Evolutionary conservation across 176 grass and related monocot genomes (phyloP).

Genomic region (Aegilops sharonensis): DNA sequence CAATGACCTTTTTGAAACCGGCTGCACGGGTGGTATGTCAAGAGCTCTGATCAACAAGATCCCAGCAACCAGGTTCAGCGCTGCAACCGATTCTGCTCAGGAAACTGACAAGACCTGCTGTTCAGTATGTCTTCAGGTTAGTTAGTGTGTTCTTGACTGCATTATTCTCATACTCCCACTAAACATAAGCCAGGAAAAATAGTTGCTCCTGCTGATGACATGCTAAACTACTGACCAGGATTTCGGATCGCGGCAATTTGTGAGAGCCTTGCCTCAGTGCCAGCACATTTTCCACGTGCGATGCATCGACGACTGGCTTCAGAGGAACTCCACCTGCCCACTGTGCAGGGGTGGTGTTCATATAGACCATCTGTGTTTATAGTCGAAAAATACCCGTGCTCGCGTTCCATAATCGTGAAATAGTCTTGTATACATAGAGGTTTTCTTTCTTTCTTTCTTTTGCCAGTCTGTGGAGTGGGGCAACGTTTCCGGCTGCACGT

Average conservation of each 20-base stretch:
- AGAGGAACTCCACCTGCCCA: constrained; percentile 61
- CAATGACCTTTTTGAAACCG: constrained; percentile 73
- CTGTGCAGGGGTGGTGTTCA: constrained; percentile 64
- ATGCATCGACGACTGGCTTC: constrained; percentile 81
- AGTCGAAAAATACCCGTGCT: constrained; percentile 36
- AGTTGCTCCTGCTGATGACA: constrained; percentile 10
- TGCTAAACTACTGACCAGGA: constrained; percentile 39
- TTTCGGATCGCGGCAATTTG: constrained; percentile 43
- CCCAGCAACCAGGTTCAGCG: constrained; percentile 48
- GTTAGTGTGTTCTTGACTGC: constrained; percentile 18
- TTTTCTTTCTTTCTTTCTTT: too few species aligned
- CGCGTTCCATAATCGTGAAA: constrained; percentile 14
- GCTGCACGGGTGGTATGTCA: constrained; percentile 52
- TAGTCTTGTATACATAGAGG: background rate
- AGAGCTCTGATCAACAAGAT: constrained; percentile 54
- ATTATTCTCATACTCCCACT: background rate
- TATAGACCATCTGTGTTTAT: constrained; percentile 25
- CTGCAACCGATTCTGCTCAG: constrained; percentile 30
- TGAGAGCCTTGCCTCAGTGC: constrained; percentile 69
- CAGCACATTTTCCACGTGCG: constrained; percentile 65
- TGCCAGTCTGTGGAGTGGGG: too few species aligned
- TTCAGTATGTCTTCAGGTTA: constrained; percentile 86
- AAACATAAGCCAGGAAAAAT: background rate
- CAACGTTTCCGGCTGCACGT: too few species aligned
- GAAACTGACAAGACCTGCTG: constrained; percentile 36